Conservation (phyloP, 2,329 filamentous ascomycete species). For the Periconia sp. region DNA sequence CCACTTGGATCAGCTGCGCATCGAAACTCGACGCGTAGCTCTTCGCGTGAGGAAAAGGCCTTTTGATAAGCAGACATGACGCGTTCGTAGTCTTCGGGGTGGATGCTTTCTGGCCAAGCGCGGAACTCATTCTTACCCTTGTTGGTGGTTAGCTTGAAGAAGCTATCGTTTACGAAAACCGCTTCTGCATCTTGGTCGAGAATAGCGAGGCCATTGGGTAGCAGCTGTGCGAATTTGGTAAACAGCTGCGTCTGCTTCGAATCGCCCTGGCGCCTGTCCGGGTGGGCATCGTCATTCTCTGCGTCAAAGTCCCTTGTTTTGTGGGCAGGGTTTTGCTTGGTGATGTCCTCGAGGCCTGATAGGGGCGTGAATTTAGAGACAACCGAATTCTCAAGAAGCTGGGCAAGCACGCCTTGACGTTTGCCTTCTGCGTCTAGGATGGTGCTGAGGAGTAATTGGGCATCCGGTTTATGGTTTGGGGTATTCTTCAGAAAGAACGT, state of each 20-base stretch:
- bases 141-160: constrained; percentile 54
- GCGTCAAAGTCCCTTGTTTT: constrained; percentile 14
- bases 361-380: constrained; percentile 33
- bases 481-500: constrained; percentile 31
- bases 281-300: constrained; percentile 13
- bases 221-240: constrained; percentile 52
- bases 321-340: constrained; percentile 14
- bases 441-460: constrained; percentile 38
- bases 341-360: constrained; percentile 28
- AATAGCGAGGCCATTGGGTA: constrained; percentile 55
- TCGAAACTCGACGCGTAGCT: constrained; percentile 52
- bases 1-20: constrained; percentile 41
- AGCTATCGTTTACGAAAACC: constrained; percentile 55
- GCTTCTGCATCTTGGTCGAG: constrained; percentile 52
- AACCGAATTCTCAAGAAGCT: constrained; percentile 29
- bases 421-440: constrained; percentile 37
- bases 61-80: constrained; percentile 53
- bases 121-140: constrained; percentile 48
- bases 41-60: constrained; percentile 46
- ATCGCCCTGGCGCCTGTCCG: constrained; percentile 19
- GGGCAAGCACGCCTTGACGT: constrained; percentile 40
- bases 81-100: constrained; percentile 51
- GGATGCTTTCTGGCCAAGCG: constrained; percentile 55
- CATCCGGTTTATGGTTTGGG: constrained; percentile 16
- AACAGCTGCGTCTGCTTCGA: constrained; percentile 51